Evolutionary conservation across 129 eudicot species (phyloP).

Genomic region (Scalesia atractyloides): DNA sequence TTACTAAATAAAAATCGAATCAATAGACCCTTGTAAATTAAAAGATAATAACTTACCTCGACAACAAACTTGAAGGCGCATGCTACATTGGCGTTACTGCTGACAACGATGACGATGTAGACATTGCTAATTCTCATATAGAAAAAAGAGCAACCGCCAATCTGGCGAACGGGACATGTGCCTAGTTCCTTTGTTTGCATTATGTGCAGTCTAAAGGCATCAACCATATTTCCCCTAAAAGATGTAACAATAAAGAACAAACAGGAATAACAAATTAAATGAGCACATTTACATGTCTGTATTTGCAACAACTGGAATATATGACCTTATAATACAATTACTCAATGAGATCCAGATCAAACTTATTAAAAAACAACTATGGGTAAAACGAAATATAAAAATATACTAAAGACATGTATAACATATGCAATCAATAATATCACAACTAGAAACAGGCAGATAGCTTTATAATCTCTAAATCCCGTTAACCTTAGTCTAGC

Average conservation of each 20-base stretch:
- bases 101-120: constrained; percentile 93
- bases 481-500: neutral
- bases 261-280: constrained; percentile 1
- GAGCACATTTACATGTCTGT: neutral
- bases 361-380: neutral
- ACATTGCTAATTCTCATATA: constrained; percentile 99
- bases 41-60: constrained; percentile 53
- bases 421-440: neutral
- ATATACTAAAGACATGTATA: neutral
- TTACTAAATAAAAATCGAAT: neutral
- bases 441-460: neutral
- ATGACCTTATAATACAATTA: neutral
- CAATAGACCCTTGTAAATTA: neutral
- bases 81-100: constrained; percentile 98
- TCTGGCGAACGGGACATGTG: constrained; percentile 95
- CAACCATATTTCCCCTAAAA: constrained; percentile 96
- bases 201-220: constrained; percentile 92
- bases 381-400: neutral
- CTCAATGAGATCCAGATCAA: neutral
- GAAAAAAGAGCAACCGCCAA: constrained; percentile 97
- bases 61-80: constrained; percentile 98
- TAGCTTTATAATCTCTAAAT: neutral
- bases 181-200: constrained; percentile 99
- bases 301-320: neutral
- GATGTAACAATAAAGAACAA: constrained; percentile 9